Conservation (phyloP, 2,329 filamentous ascomycete species). For the Dothideomycetes sp. region DNA sequence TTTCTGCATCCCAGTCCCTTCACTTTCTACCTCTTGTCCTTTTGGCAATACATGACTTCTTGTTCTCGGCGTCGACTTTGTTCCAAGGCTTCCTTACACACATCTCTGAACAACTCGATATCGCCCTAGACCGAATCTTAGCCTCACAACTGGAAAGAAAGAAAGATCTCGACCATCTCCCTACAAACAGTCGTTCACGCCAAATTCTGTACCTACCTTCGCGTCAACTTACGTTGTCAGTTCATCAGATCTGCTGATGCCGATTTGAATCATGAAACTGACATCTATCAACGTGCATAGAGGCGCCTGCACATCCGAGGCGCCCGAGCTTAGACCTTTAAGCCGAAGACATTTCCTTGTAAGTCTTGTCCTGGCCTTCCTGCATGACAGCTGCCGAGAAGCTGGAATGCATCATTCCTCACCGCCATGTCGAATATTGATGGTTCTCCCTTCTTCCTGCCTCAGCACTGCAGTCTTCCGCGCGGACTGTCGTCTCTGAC, state of each 20-base stretch:
- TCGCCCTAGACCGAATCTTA: too few species aligned
- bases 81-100: too few species aligned
- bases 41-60: too few species aligned
- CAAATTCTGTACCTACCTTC: too few species aligned
- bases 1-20: too few species aligned
- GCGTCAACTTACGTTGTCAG: too few species aligned
- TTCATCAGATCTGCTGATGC: slow-evolving; percentile 4
- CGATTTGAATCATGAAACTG: slow-evolving; percentile 10
- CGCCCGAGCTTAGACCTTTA: slow-evolving; percentile 8
- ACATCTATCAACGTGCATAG: slow-evolving; percentile 13
- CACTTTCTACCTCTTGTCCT: too few species aligned
- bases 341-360: slow-evolving; percentile 7
- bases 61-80: too few species aligned
- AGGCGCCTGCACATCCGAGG: slow-evolving; percentile 11
- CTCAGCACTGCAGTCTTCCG: slow-evolving; percentile 10
- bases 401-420: slow-evolving; percentile 11
- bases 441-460: slow-evolving; percentile 8
- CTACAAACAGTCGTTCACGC: too few species aligned
- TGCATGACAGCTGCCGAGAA: slow-evolving; percentile 13
- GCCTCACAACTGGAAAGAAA: too few species aligned
- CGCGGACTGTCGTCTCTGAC: slow-evolving; percentile 5
- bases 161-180: too few species aligned
- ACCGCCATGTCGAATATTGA: slow-evolving; percentile 10
- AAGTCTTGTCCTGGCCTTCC: slow-evolving; percentile 5
- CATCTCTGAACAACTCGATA: too few species aligned